Base-by-base conservation (phyloP, 495 filamentous ascomycete species). In the Penicillium turbatum region DNA sequence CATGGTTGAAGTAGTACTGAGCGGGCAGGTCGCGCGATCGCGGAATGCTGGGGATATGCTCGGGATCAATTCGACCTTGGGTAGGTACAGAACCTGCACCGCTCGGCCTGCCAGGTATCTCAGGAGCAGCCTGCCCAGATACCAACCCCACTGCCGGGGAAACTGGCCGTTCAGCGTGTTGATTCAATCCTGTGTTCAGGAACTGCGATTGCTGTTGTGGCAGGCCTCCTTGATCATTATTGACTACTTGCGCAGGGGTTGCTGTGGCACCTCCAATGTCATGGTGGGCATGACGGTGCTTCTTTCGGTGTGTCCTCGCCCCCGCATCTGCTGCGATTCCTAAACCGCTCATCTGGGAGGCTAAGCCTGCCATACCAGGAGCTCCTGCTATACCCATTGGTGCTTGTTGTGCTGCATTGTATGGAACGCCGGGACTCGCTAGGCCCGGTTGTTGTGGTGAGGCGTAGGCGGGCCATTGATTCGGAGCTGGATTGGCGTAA, bases 21-120 rank as follows among this genome's bases (percentile, higher is more conserved):
- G 91, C 85, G 3, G 87, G 81, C 2, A 79, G 62, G 68, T 97
- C 92, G 73, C 93, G 84, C 58, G 90, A 88, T 54, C 84, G 72
- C 26, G 93, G 95, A 49, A 99, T 81, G 57, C 92, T 96, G 19
- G 93, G 93, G 53, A 96, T 91, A 54, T 96, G 89, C 62, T 97
- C 90, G 11, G 95, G 89, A 54, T 97, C 89, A 56, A 97, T 86
- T 60, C 81, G 81, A 15, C 86, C 84, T 68, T 91, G 86, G 6
- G 86, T 82, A 19, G 86, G 68, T 12, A 79, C 78, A 13, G 75
- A 69, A 6, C 68, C 72, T 17, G 65, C 65, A 42, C 63, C 71
- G 30, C 60, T 59, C 51, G 66, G 48, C 47, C 71, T 29, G 61
- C 78, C 45, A 82, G 87, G 62, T 37, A 49, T 49, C 68, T 79